Evolutionary conservation across 2,329 filamentous ascomycete species (phyloP).

Genomic region (Colletotrichum limetticola): DNA sequence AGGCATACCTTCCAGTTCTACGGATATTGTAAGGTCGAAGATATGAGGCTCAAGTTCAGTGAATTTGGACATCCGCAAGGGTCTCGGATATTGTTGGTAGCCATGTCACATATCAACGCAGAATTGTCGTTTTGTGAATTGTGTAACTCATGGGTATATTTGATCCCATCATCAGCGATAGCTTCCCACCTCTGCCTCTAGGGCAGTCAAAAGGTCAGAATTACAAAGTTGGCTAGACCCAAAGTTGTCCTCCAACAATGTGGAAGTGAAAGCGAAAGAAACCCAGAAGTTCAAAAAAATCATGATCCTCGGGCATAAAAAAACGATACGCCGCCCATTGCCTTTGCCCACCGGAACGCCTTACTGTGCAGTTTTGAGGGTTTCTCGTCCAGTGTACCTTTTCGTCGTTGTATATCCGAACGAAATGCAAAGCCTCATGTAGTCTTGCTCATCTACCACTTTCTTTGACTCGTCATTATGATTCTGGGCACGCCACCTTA

Average conservation of each 20-base stretch:
- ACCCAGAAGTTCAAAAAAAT: neutral
- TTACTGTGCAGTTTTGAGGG: conserved; percentile 19
- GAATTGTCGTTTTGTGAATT: too few species aligned
- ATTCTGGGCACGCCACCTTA: conserved; percentile 38
- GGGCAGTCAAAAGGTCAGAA: neutral
- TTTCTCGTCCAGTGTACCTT: conserved; percentile 20
- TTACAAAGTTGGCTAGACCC: conserved; percentile 10
- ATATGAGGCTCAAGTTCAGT: neutral
- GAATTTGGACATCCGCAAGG: too few species aligned
- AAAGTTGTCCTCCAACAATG: neutral
- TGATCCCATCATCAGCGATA: neutral
- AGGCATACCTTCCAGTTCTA: neutral
- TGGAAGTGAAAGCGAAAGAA: conserved; percentile 1
- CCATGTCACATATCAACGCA: neutral
- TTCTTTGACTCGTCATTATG: neutral
- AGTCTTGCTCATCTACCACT: conserved; percentile 3
- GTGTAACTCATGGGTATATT: neutral
- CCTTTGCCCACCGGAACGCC: conserved; percentile 27
- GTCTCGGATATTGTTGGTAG: neutral
- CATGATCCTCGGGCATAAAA: neutral
- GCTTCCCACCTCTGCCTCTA: neutral
- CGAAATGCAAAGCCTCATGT: conserved; percentile 1
- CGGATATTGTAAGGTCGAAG: too few species aligned
- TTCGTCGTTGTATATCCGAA: conserved; percentile 17
- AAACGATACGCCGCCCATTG: conserved; percentile 23